Conservation (phyloP, 106 monocot species). For the Alisma plantagoaquatica region DNA sequence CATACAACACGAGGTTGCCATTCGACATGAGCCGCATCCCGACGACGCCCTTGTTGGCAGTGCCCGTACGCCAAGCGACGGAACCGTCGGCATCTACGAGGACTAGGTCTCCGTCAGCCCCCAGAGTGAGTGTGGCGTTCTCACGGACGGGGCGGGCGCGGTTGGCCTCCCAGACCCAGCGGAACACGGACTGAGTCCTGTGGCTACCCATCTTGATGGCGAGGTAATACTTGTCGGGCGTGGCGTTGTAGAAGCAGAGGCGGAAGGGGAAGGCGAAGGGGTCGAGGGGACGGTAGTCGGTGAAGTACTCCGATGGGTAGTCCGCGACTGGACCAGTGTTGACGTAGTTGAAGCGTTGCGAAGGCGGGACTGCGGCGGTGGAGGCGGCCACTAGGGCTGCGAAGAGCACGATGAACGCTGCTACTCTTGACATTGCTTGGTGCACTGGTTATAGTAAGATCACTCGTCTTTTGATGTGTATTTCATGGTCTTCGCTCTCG, state of each 20-base stretch:
- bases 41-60: conserved; percentile 42
- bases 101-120: conserved; percentile 32
- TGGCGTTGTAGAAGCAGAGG: conserved; percentile 53
- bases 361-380: conserved; percentile 5
- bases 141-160: conserved; percentile 34
- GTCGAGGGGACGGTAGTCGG: conserved; percentile 33
- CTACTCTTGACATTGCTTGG: too few relatives aligned
- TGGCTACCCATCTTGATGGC: conserved; percentile 47
- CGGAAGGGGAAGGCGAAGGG: conserved; percentile 38
- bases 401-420: conserved; percentile 10
- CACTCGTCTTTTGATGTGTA: too few relatives aligned
- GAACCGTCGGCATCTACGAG: conserved; percentile 31
- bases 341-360: conserved; percentile 30
- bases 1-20: conserved; percentile 41
- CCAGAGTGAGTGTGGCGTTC: conserved; percentile 37
- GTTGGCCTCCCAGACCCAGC: conserved; percentile 64
- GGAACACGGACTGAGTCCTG: conserved; percentile 38
- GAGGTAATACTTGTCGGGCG: conserved; percentile 38
- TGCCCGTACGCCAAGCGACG: conserved; percentile 33
- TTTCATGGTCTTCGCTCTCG: too few relatives aligned
- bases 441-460: too few relatives aligned
- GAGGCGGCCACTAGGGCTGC: not conserved
- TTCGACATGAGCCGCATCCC: conserved; percentile 19
- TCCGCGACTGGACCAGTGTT: conserved; percentile 47
- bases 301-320: conserved; percentile 41